These are phyloP conservation scores for Mycosphaerella sp. DNA, from an alignment of 2,329 filamentous ascomycete species.

Conservation along the genomic window DNA sequence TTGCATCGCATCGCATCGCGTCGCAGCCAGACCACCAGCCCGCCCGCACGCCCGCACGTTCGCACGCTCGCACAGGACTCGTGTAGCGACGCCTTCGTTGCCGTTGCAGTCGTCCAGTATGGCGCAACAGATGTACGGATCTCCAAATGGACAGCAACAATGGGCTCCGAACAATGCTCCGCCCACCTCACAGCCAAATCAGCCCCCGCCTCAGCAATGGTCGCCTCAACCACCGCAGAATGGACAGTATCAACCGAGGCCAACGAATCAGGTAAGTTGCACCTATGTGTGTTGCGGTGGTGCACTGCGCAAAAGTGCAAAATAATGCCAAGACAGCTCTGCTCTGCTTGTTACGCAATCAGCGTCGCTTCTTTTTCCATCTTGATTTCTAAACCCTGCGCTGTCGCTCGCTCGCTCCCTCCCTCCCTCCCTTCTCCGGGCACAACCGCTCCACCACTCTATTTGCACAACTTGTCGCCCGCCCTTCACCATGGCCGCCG, in stretches of 20 bases:
- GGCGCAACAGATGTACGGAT: constrained; percentile 20
- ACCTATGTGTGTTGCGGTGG: constrained; percentile 2
- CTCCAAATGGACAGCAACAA: constrained; percentile 17
- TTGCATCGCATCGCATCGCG: background rate
- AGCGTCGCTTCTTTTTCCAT: constrained; percentile 19
- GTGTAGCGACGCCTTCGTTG: background rate
- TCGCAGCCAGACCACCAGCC: too few relatives aligned
- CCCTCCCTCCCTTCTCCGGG: constrained; percentile 1
- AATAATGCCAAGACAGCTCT: constrained; percentile 26
- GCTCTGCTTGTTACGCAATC: constrained; percentile 23
- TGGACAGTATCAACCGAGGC: constrained; percentile 31
- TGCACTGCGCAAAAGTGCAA: constrained; percentile 11
- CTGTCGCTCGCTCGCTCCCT: background rate
- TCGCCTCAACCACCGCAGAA: constrained; percentile 32
- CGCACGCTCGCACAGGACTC: background rate
- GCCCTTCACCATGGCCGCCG: constrained; percentile 22
- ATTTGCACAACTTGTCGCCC: background rate
- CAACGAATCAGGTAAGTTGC: constrained; percentile 29
- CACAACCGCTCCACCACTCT: constrained; percentile 11
- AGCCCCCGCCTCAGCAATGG: constrained; percentile 21
- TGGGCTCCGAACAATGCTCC: constrained; percentile 19
- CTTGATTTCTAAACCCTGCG: constrained; percentile 19
- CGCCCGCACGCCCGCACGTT: background rate
- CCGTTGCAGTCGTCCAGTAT: background rate
- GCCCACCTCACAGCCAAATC: constrained; percentile 22